Base-by-base conservation (phyloP, 306 rosid species). In the Malus asiatica region DNA sequence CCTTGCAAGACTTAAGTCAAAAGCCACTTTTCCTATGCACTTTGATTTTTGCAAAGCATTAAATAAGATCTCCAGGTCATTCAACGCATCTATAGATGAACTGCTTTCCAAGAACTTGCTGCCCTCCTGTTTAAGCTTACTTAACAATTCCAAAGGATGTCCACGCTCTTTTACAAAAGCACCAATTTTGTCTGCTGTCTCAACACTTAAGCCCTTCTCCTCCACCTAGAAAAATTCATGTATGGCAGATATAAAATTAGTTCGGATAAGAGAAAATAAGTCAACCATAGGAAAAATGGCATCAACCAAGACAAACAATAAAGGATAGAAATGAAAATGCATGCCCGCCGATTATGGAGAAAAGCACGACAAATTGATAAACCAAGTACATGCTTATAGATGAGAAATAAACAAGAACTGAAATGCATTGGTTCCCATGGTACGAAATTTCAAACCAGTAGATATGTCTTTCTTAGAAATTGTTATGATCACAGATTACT, bases 1-100 rank as follows among this genome's bases (percentile, higher is more conserved):
- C 78, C 99, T 87, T 68, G 99, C 97, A 74, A 92, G 99, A 77
- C 99, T 95, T 83, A 95, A 83, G 93, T 95, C 97, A 88, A 95
- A 92, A 75, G 90, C 89, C 71, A 95, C 97, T 76, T 76, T 89
- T 46, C 84, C 87, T 69, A 90, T 84, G 71, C 92, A 77, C 77
- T 86, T 88, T 1, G 99, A 87, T 62, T 85, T 88, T 30, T 90
- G 97, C 74, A 95, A 85, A 70, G 93, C 95, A 70, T 77, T 84
- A 69, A 95, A 95, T 74, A 95, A 84, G 74, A 92, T 90, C 83
- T 88, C 93, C 71, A 95, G 83, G 20, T 92, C 99, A 75, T 81
- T 84, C 88, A 92, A 84, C 16, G 96, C 97, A 15, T 90, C 93
- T 13, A 69, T 40, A 55, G 97, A 89, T 70, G 83, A 85, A 27